Percentiles rank a stretch among this genome's conserved stretches.
phyloP scores from a whole-genome alignment of 148 eudicot genomes.

The Rhododendron ferrugineum region DNA sequence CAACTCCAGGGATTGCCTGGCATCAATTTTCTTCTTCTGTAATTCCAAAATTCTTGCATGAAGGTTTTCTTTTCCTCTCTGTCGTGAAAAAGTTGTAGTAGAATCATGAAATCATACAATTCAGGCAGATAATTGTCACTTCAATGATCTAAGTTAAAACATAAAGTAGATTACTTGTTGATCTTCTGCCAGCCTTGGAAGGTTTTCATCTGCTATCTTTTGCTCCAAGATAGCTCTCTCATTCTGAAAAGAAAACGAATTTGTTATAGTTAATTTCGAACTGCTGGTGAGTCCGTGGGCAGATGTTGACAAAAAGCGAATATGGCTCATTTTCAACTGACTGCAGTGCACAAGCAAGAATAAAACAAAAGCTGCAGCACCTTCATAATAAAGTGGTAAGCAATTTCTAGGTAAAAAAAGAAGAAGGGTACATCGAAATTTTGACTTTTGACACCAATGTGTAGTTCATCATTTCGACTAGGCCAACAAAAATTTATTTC shows the following conservation, averaged over 20 bases:
- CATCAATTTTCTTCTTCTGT: not conserved
- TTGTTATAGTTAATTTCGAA: not conserved
- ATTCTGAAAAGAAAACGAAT: not conserved
- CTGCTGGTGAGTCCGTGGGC: not conserved
- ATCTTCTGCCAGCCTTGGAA: not conserved
- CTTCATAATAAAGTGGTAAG: not conserved
- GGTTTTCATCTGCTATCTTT: not conserved
- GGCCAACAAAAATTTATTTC: not conserved
- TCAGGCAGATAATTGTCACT: not conserved
- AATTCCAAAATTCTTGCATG: not conserved
- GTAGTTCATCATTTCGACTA: not conserved
- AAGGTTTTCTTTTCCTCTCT: not conserved
- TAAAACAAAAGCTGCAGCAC: not conserved
- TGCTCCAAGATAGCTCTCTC: not conserved
- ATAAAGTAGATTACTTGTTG: not conserved
- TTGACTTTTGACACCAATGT: not conserved
- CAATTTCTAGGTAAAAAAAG: not conserved
- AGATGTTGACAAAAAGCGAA: not conserved
- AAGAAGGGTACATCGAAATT: not conserved
- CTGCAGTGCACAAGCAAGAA: not conserved
- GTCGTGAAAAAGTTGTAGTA: not conserved
- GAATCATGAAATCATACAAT: not conserved
- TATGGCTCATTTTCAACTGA: not conserved
- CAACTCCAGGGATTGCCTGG: not conserved
- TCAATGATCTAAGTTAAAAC: not conserved